Evolutionary conservation across 768 basidiomycete genomes (phyloP).

Genomic region (Floccularia luteovirens): DNA sequence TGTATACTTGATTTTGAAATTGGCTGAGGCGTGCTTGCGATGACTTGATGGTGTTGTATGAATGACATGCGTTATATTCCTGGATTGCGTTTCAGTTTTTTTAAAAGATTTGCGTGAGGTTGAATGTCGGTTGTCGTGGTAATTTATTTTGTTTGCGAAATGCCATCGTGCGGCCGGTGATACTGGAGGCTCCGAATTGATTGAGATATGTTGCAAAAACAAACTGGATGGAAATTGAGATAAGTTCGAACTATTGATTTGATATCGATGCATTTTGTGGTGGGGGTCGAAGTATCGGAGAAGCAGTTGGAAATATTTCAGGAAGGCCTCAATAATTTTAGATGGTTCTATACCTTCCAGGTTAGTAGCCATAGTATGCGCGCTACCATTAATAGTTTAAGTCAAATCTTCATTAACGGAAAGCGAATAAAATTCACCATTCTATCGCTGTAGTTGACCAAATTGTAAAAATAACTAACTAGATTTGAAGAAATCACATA

Average conservation of each 20-base stretch:
- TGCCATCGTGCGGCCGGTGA: neutral
- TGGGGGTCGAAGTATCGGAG: neutral
- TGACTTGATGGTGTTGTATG: neutral
- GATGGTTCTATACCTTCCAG: no score
- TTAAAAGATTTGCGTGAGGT: neutral
- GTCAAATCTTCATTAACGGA: neutral
- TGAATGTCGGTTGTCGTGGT: neutral
- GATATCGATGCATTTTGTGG: neutral
- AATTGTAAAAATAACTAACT: conserved; percentile 1
- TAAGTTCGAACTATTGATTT: neutral
- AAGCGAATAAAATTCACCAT: conserved; percentile 20
- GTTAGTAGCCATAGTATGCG: conserved; percentile 39
- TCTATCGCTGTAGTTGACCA: conserved; percentile 27
- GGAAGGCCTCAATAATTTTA: no score
- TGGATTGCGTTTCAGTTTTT: neutral
- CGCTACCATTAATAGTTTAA: conserved; percentile 19
- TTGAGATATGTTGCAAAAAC: neutral
- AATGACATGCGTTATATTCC: neutral
- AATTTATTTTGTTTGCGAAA: neutral
- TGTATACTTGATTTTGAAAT: neutral
- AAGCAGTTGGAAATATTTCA: no score
- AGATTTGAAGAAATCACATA: conserved; percentile 16
- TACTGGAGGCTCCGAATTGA: neutral
- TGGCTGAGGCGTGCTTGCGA: neutral
- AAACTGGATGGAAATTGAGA: neutral